Evolutionary conservation across 371 early-diverging fungal genomes (phyloP).

Genomic region (Rhizopus sp.): DNA sequence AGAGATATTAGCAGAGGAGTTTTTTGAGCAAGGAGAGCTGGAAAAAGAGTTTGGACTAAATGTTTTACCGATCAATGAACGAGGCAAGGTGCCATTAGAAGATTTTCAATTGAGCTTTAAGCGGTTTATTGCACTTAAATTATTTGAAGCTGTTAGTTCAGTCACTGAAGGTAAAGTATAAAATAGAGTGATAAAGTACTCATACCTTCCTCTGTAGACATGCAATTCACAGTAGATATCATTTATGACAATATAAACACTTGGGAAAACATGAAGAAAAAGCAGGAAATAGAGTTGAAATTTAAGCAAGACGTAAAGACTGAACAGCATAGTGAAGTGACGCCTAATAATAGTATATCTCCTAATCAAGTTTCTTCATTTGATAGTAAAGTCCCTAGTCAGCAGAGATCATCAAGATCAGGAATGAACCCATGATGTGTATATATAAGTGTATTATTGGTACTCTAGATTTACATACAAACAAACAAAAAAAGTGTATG

Average conservation of each 20-base stretch:
- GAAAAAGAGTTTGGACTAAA: constrained; percentile 63
- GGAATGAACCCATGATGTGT: too few species aligned
- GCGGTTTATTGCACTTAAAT: constrained; percentile 38
- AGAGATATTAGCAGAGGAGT: constrained; percentile 60
- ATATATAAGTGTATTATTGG: too few species aligned
- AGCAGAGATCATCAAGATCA: too few species aligned
- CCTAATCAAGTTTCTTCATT: neutral
- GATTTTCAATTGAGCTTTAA: constrained; percentile 47
- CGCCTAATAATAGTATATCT: neutral
- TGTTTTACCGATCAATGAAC: constrained; percentile 42
- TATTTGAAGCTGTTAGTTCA: constrained; percentile 34
- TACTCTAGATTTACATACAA: too few species aligned
- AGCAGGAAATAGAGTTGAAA: neutral
- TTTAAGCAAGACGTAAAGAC: neutral
- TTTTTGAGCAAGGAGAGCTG: constrained; percentile 67
- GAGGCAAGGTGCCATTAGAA: constrained; percentile 39
- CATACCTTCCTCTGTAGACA: constrained; percentile 18
- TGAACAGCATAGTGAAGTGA: neutral
- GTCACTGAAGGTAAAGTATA: constrained; percentile 36
- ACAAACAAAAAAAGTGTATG: too few species aligned
- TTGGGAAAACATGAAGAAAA: constrained; percentile 33
- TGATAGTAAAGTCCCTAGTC: neutral
- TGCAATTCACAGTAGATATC: constrained; percentile 40
- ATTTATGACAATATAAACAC: constrained; percentile 35
- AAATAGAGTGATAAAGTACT: neutral